Percentiles rank a stretch among this genome's conserved stretches.
These are phyloP conservation scores for Yamadazyma endophytica DNA, from an alignment of 805 yeast genomes.

Conservation along the genomic window DNA sequence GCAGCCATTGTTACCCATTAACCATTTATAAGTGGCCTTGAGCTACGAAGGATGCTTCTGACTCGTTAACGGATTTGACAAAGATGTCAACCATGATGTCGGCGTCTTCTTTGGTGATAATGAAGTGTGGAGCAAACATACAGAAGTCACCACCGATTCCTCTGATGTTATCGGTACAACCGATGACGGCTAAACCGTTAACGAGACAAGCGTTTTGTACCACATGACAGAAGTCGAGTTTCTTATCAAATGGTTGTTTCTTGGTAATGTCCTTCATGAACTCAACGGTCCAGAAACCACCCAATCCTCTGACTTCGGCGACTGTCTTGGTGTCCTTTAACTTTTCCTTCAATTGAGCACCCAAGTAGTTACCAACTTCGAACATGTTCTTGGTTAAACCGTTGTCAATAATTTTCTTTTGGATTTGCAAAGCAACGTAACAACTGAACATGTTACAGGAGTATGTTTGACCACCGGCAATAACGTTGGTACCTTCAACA, in stretches of 20 bases:
- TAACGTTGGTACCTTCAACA: slow-evolving; percentile 15
- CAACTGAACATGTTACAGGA: slow-evolving; percentile 24
- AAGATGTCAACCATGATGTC: slow-evolving; percentile 35
- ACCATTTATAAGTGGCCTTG: too few relatives aligned
- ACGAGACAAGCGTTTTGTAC: slow-evolving; percentile 30
- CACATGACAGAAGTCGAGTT: slow-evolving; percentile 31
- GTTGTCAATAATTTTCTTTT: slow-evolving; percentile 27
- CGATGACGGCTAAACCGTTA: slow-evolving; percentile 49
- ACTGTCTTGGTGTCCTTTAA: slow-evolving; percentile 19
- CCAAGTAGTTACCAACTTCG: slow-evolving; percentile 41
- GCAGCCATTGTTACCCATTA: too few relatives aligned
- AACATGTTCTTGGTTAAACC: slow-evolving; percentile 36
- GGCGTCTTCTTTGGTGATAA: slow-evolving; percentile 31
- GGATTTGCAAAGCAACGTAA: slow-evolving; percentile 23
- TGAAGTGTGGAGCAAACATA: slow-evolving; percentile 44
- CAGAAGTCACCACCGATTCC: slow-evolving; percentile 39
- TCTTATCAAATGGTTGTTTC: slow-evolving; percentile 43
- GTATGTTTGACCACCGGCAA: slow-evolving; percentile 24
- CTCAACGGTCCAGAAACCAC: slow-evolving; percentile 58
- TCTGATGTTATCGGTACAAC: slow-evolving; percentile 33
- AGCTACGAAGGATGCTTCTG: too few relatives aligned
- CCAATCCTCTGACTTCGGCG: slow-evolving; percentile 63
- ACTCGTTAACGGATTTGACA: slow-evolving; percentile 37
- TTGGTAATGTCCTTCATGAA: slow-evolving; percentile 50
- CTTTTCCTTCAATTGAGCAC: slow-evolving; percentile 21